phyloP scores from a whole-genome alignment of 441 rosid species.

The Viola pubescens region DNA sequence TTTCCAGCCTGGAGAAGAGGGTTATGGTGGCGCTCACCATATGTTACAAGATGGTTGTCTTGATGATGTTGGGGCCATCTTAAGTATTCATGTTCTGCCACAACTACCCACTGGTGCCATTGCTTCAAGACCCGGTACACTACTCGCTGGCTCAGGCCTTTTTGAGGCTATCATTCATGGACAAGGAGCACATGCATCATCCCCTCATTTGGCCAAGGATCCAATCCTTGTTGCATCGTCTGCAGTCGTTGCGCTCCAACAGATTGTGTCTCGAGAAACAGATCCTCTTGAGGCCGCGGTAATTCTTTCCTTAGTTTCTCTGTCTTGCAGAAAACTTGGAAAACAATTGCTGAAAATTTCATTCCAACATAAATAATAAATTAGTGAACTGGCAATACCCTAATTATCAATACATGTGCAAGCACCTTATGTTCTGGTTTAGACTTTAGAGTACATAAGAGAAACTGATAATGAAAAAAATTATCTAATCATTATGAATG shows the following conservation, averaged over 20 bases:
- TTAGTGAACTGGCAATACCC: neutral
- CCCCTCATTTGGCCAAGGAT: slow-evolving; percentile 30
- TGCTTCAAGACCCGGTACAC: slow-evolving; percentile 37
- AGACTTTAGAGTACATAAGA: neutral
- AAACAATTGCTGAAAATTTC: neutral
- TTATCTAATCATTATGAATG: slow-evolving; percentile 4
- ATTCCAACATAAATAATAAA: neutral
- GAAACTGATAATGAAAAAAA: neutral
- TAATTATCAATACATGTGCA: neutral
- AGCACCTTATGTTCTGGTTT: neutral
- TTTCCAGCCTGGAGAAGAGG: slow-evolving; percentile 55
- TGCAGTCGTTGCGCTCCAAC: slow-evolving; percentile 33
- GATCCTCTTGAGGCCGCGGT: slow-evolving; percentile 43
- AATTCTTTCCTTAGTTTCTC: slow-evolving; percentile 1
- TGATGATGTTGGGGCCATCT: slow-evolving; percentile 27
- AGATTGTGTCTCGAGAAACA: slow-evolving; percentile 37
- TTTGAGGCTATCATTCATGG: slow-evolving; percentile 33
- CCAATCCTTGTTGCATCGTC: slow-evolving; percentile 38
- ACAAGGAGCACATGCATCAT: slow-evolving; percentile 40
- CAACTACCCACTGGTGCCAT: slow-evolving; percentile 25
- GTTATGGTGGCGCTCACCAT: slow-evolving; percentile 37
- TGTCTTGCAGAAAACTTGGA: neutral
- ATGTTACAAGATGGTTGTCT: slow-evolving; percentile 40
- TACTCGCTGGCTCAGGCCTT: slow-evolving; percentile 35
- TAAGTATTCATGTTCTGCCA: slow-evolving; percentile 34